Evolutionary conservation across 106 monocot genomes (phyloP).

Genomic region (Dioscorea alata): DNA sequence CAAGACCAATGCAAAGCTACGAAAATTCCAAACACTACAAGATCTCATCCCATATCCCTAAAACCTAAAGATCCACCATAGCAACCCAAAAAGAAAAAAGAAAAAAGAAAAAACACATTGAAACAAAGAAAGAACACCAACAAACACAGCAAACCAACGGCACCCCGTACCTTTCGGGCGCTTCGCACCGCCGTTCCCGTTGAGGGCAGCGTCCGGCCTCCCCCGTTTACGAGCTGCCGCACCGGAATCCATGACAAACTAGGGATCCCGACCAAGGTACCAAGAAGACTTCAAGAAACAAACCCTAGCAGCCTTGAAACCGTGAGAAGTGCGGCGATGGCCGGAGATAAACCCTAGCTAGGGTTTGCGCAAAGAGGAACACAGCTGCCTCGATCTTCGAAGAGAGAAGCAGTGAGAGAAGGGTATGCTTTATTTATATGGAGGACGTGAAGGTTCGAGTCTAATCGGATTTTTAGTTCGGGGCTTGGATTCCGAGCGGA

Average conservation of each 20-base stretch:
- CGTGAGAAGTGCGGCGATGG: neutral
- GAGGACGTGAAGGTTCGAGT: no score
- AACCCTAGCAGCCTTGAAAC: neutral
- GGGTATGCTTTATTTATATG: no score
- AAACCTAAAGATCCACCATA: no score
- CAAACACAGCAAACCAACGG: neutral
- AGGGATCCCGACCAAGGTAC: neutral
- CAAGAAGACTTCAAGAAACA: neutral
- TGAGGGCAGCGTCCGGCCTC: conserved; percentile 16
- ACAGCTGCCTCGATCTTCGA: neutral
- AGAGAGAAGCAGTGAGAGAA: neutral
- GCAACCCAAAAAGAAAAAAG: no score
- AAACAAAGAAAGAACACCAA: neutral
- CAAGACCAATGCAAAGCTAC: neutral
- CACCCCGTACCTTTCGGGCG: conserved; percentile 22
- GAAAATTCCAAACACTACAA: neutral
- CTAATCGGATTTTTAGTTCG: no score
- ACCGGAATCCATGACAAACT: conserved; percentile 4
- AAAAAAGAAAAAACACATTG: neutral
- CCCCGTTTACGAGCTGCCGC: conserved; percentile 28
- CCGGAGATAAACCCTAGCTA: conserved; percentile 20
- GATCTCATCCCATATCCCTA: neutral
- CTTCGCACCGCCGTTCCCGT: conserved; percentile 33
- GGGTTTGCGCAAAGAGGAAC: conserved; percentile 4
- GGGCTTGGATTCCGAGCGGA: no score